A percentile compares a stretch with the other conserved stretches of the same genome.
Evolutionary conservation across 345 rosid genomes (phyloP).

Genomic region (Alliaria petiolata): DNA sequence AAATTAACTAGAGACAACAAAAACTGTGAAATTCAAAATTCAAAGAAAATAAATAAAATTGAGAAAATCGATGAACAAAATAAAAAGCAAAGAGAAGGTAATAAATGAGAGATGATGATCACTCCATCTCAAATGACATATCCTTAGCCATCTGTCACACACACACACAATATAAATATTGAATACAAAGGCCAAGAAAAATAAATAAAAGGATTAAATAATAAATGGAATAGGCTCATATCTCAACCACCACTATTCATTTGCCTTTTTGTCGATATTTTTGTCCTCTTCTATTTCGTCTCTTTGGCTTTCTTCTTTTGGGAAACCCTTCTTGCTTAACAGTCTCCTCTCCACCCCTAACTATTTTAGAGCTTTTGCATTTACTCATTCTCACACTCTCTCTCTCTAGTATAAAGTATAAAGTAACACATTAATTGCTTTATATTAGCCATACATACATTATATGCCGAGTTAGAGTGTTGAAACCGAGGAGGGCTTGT

Average conservation of each 20-base stretch:
- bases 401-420: too few relatives aligned
- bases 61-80: neutral
- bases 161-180: neutral
- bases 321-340: slow-evolving; percentile 29
- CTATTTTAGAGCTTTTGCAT: slow-evolving; percentile 27
- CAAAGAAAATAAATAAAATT: neutral
- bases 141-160: slow-evolving; percentile 30
- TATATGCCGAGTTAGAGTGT: neutral
- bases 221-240: slow-evolving; percentile 26
- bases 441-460: neutral
- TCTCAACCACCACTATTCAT: slow-evolving; percentile 27
- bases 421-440: slow-evolving; percentile 11
- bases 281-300: slow-evolving; percentile 29
- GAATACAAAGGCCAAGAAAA: slow-evolving; percentile 2
- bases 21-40: neutral
- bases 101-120: slow-evolving; percentile 22
- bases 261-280: slow-evolving; percentile 28
- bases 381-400: slow-evolving; percentile 9
- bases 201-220: neutral
- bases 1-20: neutral
- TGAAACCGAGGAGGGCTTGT: slow-evolving; percentile 7
- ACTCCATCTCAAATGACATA: slow-evolving; percentile 30
- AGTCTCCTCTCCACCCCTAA: slow-evolving; percentile 12
- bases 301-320: slow-evolving; percentile 28
- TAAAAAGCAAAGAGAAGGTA: slow-evolving; percentile 7